Evolutionary conservation across 176 grass and related monocot species (phyloP), one percentile per base, ranked within the genome.

Genomic region (Carex myosuroides): DNA sequence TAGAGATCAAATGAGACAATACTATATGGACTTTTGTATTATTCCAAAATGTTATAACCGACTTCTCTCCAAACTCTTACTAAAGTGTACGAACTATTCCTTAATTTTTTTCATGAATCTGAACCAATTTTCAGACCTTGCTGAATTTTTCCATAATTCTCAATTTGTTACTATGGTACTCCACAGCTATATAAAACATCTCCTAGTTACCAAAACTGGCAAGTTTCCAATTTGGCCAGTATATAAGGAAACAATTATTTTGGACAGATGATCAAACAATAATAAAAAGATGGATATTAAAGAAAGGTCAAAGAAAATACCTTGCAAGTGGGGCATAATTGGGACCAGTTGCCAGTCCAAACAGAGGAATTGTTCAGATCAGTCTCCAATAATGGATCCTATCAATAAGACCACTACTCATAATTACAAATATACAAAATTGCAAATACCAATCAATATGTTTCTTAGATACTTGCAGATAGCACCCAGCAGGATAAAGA

Each of bases 271-370:
- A 78, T 24, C 11, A 74, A 59, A 85, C 33, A 86, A 48, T 68
- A 55, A 16, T 30, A 29, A 83, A 76, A 84, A 87, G 5, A 35
- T 14, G 46, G 8, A 46, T 26, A 79, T 39, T 24, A 29, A n/a
- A 8, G 18, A 44, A 30, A 63, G 33, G 39, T 53, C 60, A 58
- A 78, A 59, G 53, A 13, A 22, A n/a, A 87, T 24, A 98, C 96
- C 92, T 95, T 98, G 70, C 96, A 98, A 65, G 96, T 98, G 46
- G 96, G 88, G 70, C 96, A 98, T 56, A 98, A 81, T 73, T 98
- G 93, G 87, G 96, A 98, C 93, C 93, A 98, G 80, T 86, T 98
- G 85, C 95, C 92, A 69, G 69, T 94, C 89, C 92, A 94, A 84
- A 92, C 56, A 82, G 92, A 88, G 13, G 85, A 92, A 84, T 89